A percentile compares a stretch with the other conserved stretches of the same genome.
Evolutionary conservation across 768 basidiomycete genomes (phyloP).

Genomic region (Wakefieldia striispora): DNA sequence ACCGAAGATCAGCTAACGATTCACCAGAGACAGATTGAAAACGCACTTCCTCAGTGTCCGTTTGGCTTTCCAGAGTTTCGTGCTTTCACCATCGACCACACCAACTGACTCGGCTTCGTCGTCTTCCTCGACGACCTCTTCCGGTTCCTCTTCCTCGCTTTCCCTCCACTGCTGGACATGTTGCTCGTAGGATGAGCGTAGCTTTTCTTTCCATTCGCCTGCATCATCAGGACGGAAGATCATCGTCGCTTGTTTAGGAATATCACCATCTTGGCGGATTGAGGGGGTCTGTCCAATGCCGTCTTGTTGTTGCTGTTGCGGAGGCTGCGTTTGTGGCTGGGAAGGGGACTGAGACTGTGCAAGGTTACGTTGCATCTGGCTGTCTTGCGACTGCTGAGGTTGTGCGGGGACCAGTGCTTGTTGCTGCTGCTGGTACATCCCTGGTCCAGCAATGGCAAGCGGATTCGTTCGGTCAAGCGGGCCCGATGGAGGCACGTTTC

Average conservation of each 20-base stretch:
- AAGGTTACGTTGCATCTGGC: conserved; percentile 24
- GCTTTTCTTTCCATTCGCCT: conserved; percentile 82
- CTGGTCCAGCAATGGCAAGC: conserved; percentile 30
- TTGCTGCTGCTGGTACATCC: conserved; percentile 42
- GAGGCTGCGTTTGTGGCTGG: conserved; percentile 15
- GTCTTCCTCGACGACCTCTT: conserved; percentile 69
- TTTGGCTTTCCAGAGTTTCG: conserved; percentile 82
- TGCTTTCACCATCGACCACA: conserved; percentile 62
- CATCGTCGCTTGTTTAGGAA: conserved; percentile 47
- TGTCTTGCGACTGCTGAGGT: conserved; percentile 28
- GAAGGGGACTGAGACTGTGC: conserved; percentile 36
- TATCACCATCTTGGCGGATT: conserved; percentile 16
- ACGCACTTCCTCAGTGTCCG: conserved; percentile 87
- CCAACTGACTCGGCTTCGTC: conserved; percentile 51
- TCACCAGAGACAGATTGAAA: conserved; percentile 7
- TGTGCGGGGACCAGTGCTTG: conserved; percentile 26
- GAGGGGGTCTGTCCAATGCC: conserved; percentile 9
- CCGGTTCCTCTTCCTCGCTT: conserved; percentile 56
- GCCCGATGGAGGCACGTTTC: conserved; percentile 47
- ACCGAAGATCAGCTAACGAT: conserved; percentile 3
- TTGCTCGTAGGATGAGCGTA: conserved; percentile 61
- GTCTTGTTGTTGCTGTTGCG: conserved; percentile 22
- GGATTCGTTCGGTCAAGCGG: conserved; percentile 53
- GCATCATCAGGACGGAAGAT: conserved; percentile 88
- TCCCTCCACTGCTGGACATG: conserved; percentile 40